Evolutionary conservation across 2,329 filamentous ascomycete genomes (phyloP).

Genomic region (Phialocephala subalpina): DNA sequence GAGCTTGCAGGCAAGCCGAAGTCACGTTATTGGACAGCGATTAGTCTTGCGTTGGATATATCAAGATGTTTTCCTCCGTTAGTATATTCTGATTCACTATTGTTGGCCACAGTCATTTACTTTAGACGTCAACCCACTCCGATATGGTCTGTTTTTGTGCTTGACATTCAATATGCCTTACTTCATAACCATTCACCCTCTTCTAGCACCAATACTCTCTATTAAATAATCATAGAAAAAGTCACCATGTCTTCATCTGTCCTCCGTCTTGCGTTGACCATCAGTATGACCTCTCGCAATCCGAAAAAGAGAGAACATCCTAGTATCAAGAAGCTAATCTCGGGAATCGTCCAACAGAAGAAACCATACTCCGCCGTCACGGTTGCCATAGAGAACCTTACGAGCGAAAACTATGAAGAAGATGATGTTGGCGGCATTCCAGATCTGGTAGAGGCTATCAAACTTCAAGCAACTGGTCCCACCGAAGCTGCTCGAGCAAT

Average conservation of each 20-base stretch:
- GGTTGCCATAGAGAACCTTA: constrained; percentile 89
- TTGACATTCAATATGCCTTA: background rate
- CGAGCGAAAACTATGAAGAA: constrained; percentile 87
- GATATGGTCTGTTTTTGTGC: background rate
- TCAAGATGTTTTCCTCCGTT: constrained; percentile 33
- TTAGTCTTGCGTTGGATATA: constrained; percentile 15
- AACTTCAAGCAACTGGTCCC: constrained; percentile 86
- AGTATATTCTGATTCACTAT: constrained; percentile 20
- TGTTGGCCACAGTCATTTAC: background rate
- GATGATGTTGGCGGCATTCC: constrained; percentile 92
- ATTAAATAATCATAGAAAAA: background rate
- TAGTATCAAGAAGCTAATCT: constrained; percentile 22
- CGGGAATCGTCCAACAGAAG: constrained; percentile 55
- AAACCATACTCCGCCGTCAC: constrained; percentile 95
- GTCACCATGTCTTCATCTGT: background rate
- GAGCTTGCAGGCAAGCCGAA: constrained; percentile 25
- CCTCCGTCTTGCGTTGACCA: background rate
- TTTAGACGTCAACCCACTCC: background rate
- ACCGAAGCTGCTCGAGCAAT: constrained; percentile 90
- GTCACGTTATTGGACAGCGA: constrained; percentile 13
- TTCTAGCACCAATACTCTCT: background rate
- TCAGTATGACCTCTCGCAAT: background rate
- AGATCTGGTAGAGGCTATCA: constrained; percentile 92
- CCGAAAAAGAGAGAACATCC: background rate
- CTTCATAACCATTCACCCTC: background rate